A percentile compares a stretch with the other conserved stretches of the same genome.
Conservation (phyloP, 176 grass and related monocot genomes). For the Stipa capillata region DNA sequence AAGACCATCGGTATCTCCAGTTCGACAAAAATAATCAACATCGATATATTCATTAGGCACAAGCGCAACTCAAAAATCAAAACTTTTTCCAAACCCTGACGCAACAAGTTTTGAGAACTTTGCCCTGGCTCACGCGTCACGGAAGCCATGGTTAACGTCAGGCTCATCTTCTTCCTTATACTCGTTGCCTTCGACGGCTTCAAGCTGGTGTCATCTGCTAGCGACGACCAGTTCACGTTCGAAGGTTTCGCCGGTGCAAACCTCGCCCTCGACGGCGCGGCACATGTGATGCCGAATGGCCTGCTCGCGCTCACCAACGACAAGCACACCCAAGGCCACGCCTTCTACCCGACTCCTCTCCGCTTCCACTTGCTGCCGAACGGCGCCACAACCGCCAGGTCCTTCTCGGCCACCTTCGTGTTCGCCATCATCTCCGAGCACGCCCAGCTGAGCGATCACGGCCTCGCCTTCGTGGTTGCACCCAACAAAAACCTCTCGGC, state of each 20-base stretch:
- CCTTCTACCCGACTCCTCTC: slow-evolving; percentile 24
- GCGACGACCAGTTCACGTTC: neutral
- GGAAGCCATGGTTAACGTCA: slow-evolving; percentile 5
- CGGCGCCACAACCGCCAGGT: neutral
- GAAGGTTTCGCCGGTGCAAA: slow-evolving; percentile 35
- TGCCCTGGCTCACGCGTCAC: neutral
- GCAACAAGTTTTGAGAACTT: neutral
- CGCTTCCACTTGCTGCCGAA: neutral
- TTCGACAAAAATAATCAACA: neutral
- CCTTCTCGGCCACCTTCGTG: slow-evolving; percentile 58
- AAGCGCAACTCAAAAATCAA: neutral
- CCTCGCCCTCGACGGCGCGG: slow-evolving; percentile 24
- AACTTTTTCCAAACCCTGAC: neutral
- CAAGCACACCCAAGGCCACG: slow-evolving; percentile 37
- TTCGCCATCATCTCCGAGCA: slow-evolving; percentile 40
- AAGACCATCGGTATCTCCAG: neutral
- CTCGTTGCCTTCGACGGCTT: neutral
- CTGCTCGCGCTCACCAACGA: slow-evolving; percentile 38
- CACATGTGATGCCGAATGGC: slow-evolving; percentile 15
- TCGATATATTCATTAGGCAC: neutral
- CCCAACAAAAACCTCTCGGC: slow-evolving; percentile 24
- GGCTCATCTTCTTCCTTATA: slow-evolving; percentile 1
- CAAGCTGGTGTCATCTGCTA: slow-evolving; percentile 1
- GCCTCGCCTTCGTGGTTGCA: slow-evolving; percentile 40
- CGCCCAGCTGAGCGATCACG: slow-evolving; percentile 31